These are phyloP conservation scores for Tylopilus rubrobrunneus DNA, from an alignment of 768 basidiomycete genomes.

Conservation along the genomic window DNA sequence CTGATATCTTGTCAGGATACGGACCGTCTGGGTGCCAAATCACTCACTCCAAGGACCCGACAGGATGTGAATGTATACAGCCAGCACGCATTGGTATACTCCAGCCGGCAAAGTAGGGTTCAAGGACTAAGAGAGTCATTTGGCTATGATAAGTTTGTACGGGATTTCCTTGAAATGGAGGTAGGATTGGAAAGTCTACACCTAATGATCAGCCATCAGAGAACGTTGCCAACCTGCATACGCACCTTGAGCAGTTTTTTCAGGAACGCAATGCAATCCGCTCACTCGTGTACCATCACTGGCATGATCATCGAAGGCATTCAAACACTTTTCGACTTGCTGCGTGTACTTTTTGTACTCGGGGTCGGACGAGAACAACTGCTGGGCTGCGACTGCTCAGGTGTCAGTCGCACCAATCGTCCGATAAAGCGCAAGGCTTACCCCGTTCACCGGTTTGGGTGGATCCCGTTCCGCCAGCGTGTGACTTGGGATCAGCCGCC, in stretches of 20 bases:
- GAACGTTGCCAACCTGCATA: not conserved
- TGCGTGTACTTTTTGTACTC: constrained; percentile 93
- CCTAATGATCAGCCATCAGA: not conserved
- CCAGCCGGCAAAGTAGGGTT: constrained; percentile 96
- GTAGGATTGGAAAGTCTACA: too few relatives aligned
- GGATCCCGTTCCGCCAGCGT: too few relatives aligned
- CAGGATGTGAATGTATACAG: constrained; percentile 91
- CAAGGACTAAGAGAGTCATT: constrained; percentile 92
- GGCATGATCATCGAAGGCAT: constrained; percentile 89
- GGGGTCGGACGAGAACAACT: constrained; percentile 70
- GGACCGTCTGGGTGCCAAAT: not conserved
- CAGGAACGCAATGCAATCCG: constrained; percentile 97
- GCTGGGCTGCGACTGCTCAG: constrained; percentile 44
- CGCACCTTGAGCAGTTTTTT: constrained; percentile 87
- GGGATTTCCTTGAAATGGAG: constrained; percentile 97
- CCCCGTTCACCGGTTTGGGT: too few relatives aligned
- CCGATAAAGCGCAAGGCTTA: not conserved
- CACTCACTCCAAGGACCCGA: constrained; percentile 76
- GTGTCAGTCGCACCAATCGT: not conserved
- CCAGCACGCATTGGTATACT: constrained; percentile 95
- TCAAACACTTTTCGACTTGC: constrained; percentile 90
- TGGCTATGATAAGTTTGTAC: constrained; percentile 88
- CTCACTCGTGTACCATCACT: constrained; percentile 99
- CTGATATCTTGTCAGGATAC: constrained; percentile 38
- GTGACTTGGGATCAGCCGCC: too few relatives aligned